These are phyloP conservation scores for Uronychia setigera DNA, from an alignment of 73 alveolate species.

Conservation along the genomic window DNA sequence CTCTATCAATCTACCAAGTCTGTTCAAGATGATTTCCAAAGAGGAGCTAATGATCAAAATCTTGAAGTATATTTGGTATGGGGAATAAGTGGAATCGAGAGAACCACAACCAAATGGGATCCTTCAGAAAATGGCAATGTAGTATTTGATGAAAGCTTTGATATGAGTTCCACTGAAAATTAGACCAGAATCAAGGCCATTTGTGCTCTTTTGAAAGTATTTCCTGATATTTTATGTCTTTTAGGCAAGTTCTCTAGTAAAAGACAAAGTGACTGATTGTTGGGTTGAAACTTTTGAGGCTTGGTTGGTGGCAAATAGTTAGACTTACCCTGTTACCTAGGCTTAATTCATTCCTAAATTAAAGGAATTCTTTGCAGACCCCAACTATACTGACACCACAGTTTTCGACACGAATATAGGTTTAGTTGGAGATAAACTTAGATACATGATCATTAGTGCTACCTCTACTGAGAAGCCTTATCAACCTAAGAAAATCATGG, in stretches of 20 bases:
- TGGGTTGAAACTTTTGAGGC: constrained; percentile 6
- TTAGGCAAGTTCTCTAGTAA: not conserved
- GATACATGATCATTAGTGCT: no score
- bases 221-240: no score
- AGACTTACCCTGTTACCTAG: constrained; percentile 4
- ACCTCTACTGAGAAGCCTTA: not conserved
- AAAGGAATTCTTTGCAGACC: not conserved
- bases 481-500: no score
- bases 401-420: not conserved
- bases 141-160: constrained; percentile 1
- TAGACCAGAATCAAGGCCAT: constrained; percentile 2
- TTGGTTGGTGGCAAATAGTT: not conserved
- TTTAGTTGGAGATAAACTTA: not conserved
- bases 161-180: not conserved
- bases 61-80: constrained; percentile 8
- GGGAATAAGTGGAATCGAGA: constrained; percentile 19
- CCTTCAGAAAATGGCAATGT: not conserved
- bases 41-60: constrained; percentile 1
- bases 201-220: not conserved
- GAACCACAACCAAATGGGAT: constrained; percentile 3
- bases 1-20: not conserved
- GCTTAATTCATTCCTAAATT: not conserved
- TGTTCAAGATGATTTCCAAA: constrained; percentile 6
- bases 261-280: not conserved
- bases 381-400: not conserved